phyloP scores from a whole-genome alignment of 164 flowering plant species.

The Aristolochia californica region DNA sequence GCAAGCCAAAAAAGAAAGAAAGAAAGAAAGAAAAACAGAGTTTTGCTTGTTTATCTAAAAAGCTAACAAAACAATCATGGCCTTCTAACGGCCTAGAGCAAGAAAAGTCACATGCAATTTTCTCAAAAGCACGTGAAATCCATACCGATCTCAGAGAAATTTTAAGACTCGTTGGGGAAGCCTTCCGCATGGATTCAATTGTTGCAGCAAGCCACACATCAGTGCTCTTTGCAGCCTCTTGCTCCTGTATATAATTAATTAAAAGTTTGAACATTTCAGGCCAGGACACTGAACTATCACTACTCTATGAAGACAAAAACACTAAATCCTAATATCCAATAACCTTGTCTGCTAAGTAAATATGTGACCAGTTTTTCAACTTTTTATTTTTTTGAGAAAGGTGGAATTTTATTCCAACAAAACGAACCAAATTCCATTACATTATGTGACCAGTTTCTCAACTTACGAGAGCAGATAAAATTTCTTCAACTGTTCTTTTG shows the following conservation, averaged over 20 bases:
- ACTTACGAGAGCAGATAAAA: conserved; percentile 45
- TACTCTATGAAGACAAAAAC: neutral
- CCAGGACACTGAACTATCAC: neutral
- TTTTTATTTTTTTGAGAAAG: neutral
- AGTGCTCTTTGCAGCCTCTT: conserved; percentile 21
- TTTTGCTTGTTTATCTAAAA: too few species aligned
- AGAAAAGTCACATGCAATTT: too few species aligned
- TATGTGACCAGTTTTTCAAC: neutral
- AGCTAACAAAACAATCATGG: too few species aligned
- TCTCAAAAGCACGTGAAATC: neutral
- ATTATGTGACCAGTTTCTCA: neutral
- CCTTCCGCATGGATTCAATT: conserved; percentile 47
- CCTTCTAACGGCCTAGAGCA: too few species aligned
- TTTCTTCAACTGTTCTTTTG: conserved; percentile 28
- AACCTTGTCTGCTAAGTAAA: neutral
- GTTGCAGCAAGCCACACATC: conserved; percentile 51
- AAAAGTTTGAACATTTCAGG: neutral
- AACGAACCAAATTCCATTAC: too few species aligned
- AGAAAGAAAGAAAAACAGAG: too few species aligned
- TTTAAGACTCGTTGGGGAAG: conserved; percentile 81
- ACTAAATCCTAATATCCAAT: neutral
- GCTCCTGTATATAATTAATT: conserved; percentile 35
- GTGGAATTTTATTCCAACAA: too few species aligned
- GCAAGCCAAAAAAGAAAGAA: too few species aligned
- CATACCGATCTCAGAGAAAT: conserved; percentile 67